phyloP scores from a whole-genome alignment of 306 rosid species.

The Ormosia emarginata region DNA sequence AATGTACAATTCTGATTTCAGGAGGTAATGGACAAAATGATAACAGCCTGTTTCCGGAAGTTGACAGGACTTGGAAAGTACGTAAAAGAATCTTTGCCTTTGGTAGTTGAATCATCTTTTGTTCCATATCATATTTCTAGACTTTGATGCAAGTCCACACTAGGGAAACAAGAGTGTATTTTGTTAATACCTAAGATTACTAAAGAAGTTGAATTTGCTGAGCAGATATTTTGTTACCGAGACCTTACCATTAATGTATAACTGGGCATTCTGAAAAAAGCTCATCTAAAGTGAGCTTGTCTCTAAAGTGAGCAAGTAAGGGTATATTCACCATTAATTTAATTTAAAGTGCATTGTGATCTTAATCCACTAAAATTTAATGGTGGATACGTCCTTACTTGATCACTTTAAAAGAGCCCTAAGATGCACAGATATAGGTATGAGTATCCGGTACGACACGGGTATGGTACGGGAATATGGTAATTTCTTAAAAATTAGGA shows the following conservation, averaged over 20 bases:
- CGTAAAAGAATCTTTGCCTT: conserved; percentile 20
- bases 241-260: not conserved
- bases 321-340: no score
- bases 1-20: conserved; percentile 20
- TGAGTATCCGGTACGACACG: no score
- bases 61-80: conserved; percentile 90
- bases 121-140: not conserved
- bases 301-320: no score
- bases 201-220: not conserved
- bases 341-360: no score
- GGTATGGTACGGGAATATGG: no score
- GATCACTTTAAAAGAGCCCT: no score
- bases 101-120: conserved; percentile 14
- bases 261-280: not conserved
- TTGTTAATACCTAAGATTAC: not conserved
- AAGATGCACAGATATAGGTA: no score
- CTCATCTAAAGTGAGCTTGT: no score
- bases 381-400: no score
- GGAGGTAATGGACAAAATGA: conserved; percentile 59
- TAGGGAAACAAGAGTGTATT: not conserved
- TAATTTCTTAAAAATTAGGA: no score
- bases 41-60: conserved; percentile 80
- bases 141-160: not conserved
- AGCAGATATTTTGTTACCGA: conserved; percentile 2
- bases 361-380: no score